phyloP scores from a whole-genome alignment of 2,329 filamentous ascomycete genomes.

The Pseudocercospora ulei region DNA sequence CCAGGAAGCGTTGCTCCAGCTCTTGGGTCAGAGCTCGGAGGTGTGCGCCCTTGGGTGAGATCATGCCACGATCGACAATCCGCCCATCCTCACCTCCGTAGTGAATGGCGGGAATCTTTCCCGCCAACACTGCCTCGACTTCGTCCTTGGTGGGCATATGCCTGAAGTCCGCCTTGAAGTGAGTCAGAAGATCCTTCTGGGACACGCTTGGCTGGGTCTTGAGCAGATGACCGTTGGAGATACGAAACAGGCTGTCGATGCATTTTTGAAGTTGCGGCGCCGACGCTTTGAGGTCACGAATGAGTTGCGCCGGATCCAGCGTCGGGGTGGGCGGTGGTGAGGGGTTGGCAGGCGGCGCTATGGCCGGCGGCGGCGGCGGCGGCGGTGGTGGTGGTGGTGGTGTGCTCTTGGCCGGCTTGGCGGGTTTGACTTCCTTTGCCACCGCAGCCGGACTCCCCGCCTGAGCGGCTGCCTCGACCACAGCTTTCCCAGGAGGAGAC shows the following conservation, averaged over 20 bases:
- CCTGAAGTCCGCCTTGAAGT: slow-evolving; percentile 30
- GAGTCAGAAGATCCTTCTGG: slow-evolving; percentile 27
- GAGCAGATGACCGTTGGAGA: slow-evolving; percentile 26
- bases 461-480: slow-evolving; percentile 6
- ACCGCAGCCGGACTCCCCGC: slow-evolving; percentile 10
- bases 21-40: slow-evolving; percentile 60
- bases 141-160: slow-evolving; percentile 36
- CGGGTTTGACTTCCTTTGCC: slow-evolving; percentile 14
- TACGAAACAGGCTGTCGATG: slow-evolving; percentile 32
- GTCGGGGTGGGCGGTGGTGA: slow-evolving; percentile 32
- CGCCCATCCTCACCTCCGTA: slow-evolving; percentile 39
- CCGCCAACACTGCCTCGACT: slow-evolving; percentile 43
- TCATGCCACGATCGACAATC: slow-evolving; percentile 51
- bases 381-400: slow-evolving; percentile 17
- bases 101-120: slow-evolving; percentile 45
- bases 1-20: slow-evolving; percentile 61
- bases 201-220: slow-evolving; percentile 28
- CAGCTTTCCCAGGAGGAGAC: slow-evolving; percentile 24
- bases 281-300: slow-evolving; percentile 30
- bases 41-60: slow-evolving; percentile 67
- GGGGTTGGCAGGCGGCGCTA: slow-evolving; percentile 28
- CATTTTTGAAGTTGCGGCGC: slow-evolving; percentile 31
- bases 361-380: slow-evolving; percentile 11
- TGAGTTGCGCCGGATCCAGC: slow-evolving; percentile 30
- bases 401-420: slow-evolving; percentile 20